Evolutionary conservation across 805 yeast genomes (phyloP), one percentile per base, ranked within the genome.

Genomic region (Ogataea pilisensis): DNA sequence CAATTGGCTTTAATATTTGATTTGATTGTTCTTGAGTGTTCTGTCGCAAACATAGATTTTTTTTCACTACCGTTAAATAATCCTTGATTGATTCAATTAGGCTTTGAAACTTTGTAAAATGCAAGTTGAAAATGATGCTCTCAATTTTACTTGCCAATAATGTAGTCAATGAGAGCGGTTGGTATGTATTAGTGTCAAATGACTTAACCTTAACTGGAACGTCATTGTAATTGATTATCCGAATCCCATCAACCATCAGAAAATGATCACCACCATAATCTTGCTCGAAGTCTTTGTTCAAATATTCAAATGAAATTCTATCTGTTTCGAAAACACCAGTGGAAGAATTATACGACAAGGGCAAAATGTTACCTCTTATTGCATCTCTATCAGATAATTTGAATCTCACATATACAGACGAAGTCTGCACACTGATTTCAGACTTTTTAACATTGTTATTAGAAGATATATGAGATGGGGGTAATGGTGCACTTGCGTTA

Each of bases 281-380:
- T 8, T 44, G 42, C 3, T 26, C 16, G 7, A 31, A 11, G 6
- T 20, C 11, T 12, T 28, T 31, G 18, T 45, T 35, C 13, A 35
- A 2, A 29, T 45, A 45, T 16, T 49, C 58, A 2, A 69, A 16
- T 2, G 58, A 27, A 2, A 71, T 42, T 35, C 65, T 65, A 5
- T 64, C 64, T 6, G 73, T 53, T 3, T 51, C 57, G 9, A 75
- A 37, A 3, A 51, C 53, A 4, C 63, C 61, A 4, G 56, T 55
- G 1, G 50, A 37, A 8, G 73, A 63, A 36, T 68, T 69, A 45
- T 54, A 73, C 0, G 75, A 65, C 1, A 77, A 45, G 1, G 84
- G 82, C 9, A 68, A 60, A 0, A 74, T 38, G 2, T 63, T 56
- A 0, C 57, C 25, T 21, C 50, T 57, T 4, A 75, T 21, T 1